phyloP scores from a whole-genome alignment of 148 eudicot genomes.

The Vaccinium macrocarpon region DNA sequence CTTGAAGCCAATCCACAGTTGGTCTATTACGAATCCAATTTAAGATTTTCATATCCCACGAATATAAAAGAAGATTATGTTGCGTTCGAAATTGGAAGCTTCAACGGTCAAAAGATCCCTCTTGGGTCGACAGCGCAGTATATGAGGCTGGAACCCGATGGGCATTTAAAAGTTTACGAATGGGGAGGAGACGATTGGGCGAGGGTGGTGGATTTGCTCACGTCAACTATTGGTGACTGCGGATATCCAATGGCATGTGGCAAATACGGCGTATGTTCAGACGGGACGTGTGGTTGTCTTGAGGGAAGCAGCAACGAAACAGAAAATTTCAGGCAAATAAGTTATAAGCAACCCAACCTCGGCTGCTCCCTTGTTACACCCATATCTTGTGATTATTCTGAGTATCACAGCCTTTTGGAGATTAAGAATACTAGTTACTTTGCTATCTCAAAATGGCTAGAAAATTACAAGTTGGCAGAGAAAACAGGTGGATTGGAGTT shows the following conservation, averaged over 20 bases:
- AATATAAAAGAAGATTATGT: background rate
- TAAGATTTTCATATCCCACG: background rate
- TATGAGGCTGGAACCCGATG: slow-evolving; percentile 28
- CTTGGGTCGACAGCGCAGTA: slow-evolving; percentile 20
- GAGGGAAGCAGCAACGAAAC: background rate
- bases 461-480: background rate
- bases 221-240: slow-evolving; percentile 16
- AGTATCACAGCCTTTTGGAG: slow-evolving; percentile 18
- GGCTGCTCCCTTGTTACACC: slow-evolving; percentile 28
- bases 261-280: slow-evolving; percentile 23
- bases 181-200: slow-evolving; percentile 23
- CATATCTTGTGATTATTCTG: slow-evolving; percentile 19
- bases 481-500: too few relatives aligned
- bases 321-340: slow-evolving; percentile 9
- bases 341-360: slow-evolving; percentile 18
- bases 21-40: background rate
- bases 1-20: slow-evolving; percentile 13
- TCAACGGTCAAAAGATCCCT: background rate
- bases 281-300: slow-evolving; percentile 29
- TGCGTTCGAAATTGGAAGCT: slow-evolving; percentile 9
- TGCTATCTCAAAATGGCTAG: background rate
- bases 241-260: slow-evolving; percentile 33
- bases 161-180: slow-evolving; percentile 28
- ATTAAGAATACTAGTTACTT: slow-evolving; percentile 19
- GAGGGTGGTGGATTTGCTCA: slow-evolving; percentile 18